Evolutionary conservation across 2,329 filamentous ascomycete genomes (phyloP).

Genomic region (Esteya vermicola): DNA sequence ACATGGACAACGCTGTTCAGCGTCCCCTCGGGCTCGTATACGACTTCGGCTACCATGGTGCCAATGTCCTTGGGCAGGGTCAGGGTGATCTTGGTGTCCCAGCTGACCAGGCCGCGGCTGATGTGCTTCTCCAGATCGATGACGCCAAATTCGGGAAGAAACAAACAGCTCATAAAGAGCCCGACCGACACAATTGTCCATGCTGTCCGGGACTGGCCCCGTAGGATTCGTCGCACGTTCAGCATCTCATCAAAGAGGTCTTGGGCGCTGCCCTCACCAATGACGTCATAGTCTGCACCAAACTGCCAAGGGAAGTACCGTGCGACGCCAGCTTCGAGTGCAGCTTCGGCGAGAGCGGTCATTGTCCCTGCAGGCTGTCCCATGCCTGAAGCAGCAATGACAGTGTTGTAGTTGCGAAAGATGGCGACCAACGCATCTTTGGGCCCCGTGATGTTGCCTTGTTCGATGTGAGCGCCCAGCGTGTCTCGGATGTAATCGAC

Average conservation of each 20-base stretch:
- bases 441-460: constrained; percentile 28
- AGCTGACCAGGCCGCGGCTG: constrained; percentile 42
- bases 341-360: constrained; percentile 28
- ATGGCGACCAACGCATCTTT: constrained; percentile 21
- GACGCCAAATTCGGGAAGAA: constrained; percentile 47
- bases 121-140: constrained; percentile 30
- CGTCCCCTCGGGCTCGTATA: constrained; percentile 25
- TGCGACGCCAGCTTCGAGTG: constrained; percentile 28
- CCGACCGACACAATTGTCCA: constrained; percentile 58
- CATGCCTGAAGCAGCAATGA: constrained; percentile 51
- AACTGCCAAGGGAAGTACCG: constrained; percentile 61
- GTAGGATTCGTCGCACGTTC: constrained; percentile 37
- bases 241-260: constrained; percentile 56
- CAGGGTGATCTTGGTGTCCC: constrained; percentile 47
- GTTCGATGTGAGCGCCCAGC: constrained; percentile 25
- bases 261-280: constrained; percentile 44
- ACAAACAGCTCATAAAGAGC: constrained; percentile 57
- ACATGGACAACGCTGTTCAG: constrained; percentile 36
- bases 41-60: constrained; percentile 38
- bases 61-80: constrained; percentile 53
- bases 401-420: constrained; percentile 32
- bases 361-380: constrained; percentile 39
- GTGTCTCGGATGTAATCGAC: constrained; percentile 18
- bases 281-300: constrained; percentile 55
- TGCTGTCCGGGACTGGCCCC: constrained; percentile 28